Conservation (phyloP, 2,329 filamentous ascomycete genomes). For the Aspergillus ustus region DNA sequence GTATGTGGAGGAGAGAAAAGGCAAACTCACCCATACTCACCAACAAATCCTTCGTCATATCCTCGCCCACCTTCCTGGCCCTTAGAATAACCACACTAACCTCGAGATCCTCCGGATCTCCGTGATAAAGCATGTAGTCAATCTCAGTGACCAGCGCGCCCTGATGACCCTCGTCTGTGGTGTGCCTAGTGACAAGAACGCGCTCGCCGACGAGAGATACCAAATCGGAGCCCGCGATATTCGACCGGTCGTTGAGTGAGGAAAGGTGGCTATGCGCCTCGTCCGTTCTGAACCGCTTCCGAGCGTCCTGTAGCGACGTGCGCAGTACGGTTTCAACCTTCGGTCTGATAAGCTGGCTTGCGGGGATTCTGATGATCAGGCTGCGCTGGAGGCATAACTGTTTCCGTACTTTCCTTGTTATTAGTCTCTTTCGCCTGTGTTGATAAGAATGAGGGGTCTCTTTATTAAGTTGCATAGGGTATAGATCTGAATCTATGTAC, state of each 20-base stretch:
- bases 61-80: neutral
- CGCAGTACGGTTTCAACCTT: neutral
- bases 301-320: neutral
- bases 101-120: neutral
- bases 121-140: neutral
- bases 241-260: neutral
- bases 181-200: neutral
- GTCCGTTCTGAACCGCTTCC: neutral
- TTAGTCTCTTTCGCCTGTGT: neutral
- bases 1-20: neutral
- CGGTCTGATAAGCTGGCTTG: neutral
- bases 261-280: neutral
- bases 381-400: neutral
- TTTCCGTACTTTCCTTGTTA: too few relatives aligned
- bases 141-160: slow-evolving; percentile 17
- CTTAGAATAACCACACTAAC: neutral
- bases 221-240: neutral
- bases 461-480: neutral
- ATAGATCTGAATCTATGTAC: neutral
- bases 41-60: neutral
- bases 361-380: neutral
- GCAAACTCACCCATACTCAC: slow-evolving; percentile 2
- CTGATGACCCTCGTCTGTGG: neutral
- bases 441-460: neutral
- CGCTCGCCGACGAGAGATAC: neutral